Evolutionary conservation across 495 filamentous ascomycete genomes (phyloP).

Genomic region (Xylaria venustula): DNA sequence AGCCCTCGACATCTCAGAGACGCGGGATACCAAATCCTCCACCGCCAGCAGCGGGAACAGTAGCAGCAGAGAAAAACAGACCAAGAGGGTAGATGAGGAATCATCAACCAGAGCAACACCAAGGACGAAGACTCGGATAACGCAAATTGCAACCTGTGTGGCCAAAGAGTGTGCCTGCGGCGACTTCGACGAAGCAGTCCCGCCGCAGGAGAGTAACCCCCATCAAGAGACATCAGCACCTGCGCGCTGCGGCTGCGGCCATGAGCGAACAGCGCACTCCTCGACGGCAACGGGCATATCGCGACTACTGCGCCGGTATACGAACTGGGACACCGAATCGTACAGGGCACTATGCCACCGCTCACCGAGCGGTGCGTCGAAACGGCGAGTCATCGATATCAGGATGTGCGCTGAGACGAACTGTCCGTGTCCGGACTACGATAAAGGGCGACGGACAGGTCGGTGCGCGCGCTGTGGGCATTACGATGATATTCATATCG

Average conservation of each 20-base stretch:
- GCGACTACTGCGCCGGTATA: background rate
- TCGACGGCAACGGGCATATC: background rate
- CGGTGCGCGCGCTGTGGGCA: background rate
- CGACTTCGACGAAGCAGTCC: background rate
- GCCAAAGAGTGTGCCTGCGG: background rate
- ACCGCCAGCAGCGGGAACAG: no score
- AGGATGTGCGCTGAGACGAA: background rate
- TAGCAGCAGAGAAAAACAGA: background rate
- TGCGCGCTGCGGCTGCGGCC: conserved; percentile 1
- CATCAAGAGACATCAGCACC: background rate
- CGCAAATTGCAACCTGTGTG: background rate
- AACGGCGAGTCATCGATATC: background rate
- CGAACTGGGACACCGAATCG: background rate
- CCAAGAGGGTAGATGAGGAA: background rate
- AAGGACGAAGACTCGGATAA: background rate
- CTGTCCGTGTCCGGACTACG: background rate
- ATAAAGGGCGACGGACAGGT: background rate
- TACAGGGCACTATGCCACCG: background rate
- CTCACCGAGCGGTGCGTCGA: background rate
- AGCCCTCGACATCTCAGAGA: no score
- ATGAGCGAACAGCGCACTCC: background rate
- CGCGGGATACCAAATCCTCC: no score
- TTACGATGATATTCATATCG: background rate
- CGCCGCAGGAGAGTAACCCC: background rate
- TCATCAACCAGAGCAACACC: background rate